phyloP scores from a whole-genome alignment of 2,329 filamentous ascomycete species.

The Beauveria scarabaeidicola region DNA sequence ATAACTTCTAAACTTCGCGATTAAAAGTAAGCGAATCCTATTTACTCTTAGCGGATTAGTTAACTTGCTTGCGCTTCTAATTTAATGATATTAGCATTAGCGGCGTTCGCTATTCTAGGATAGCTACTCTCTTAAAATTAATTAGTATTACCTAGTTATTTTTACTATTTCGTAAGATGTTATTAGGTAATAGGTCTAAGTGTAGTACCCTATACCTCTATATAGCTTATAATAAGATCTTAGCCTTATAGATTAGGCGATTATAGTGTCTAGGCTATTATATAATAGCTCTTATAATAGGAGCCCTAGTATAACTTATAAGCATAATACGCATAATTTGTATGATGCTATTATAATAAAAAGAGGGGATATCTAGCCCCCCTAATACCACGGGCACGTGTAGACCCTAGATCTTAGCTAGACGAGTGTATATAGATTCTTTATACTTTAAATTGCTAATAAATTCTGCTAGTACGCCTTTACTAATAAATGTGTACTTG shows the following conservation, averaged over 20 bases:
- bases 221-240: neutral
- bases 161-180: neutral
- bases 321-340: neutral
- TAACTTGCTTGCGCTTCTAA: neutral
- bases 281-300: neutral
- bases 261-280: neutral
- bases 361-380: neutral
- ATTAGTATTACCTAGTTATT: neutral
- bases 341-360: neutral
- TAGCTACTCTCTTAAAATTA: neutral
- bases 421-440: neutral
- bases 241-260: neutral
- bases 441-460: neutral
- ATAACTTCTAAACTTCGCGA: neutral
- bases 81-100: neutral
- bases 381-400: neutral
- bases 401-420: neutral
- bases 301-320: neutral
- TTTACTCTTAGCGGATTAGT: neutral
- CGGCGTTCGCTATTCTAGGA: neutral
- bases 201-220: neutral
- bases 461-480: neutral
- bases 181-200: neutral
- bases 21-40: neutral
- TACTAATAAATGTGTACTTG: neutral